Conservation (phyloP, 257 asterid species). For the Schizonepeta tenuifolia region DNA sequence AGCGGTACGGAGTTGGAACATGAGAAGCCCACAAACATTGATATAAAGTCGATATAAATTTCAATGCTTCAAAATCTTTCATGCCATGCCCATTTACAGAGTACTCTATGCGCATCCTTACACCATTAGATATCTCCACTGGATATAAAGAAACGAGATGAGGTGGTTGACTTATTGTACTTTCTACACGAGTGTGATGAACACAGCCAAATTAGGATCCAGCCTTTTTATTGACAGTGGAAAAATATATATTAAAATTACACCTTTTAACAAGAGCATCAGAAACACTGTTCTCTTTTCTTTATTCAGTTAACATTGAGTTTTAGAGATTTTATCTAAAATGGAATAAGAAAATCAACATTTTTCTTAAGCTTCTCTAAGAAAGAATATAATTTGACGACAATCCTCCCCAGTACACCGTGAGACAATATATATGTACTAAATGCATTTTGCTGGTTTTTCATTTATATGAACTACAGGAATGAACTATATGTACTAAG, state of each 20-base stretch:
- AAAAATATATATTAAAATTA: not conserved
- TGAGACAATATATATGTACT: too few species aligned
- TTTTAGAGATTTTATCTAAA: not conserved
- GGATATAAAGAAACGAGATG: not conserved
- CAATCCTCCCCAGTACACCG: too few species aligned
- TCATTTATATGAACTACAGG: conserved; percentile 11
- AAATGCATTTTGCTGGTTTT: not conserved
- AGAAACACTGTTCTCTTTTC: not conserved
- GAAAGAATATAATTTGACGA: too few species aligned
- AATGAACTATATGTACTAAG: too few species aligned
- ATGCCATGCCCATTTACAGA: not conserved
- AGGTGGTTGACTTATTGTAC: not conserved
- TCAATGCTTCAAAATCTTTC: not conserved
- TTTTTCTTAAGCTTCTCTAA: conserved; percentile 3
- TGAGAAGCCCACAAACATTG: conserved; percentile 20
- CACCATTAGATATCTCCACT: not conserved
- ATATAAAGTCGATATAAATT: not conserved
- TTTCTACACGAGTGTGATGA: not conserved
- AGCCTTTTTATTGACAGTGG: not conserved
- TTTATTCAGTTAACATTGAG: not conserved
- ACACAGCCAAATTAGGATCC: conserved; percentile 7
- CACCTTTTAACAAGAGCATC: not conserved
- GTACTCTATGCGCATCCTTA: conserved; percentile 11
- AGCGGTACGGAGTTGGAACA: not conserved
- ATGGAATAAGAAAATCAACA: not conserved